Conservation (phyloP, 2,329 filamentous ascomycete genomes). For the Botrytis medusae region DNA sequence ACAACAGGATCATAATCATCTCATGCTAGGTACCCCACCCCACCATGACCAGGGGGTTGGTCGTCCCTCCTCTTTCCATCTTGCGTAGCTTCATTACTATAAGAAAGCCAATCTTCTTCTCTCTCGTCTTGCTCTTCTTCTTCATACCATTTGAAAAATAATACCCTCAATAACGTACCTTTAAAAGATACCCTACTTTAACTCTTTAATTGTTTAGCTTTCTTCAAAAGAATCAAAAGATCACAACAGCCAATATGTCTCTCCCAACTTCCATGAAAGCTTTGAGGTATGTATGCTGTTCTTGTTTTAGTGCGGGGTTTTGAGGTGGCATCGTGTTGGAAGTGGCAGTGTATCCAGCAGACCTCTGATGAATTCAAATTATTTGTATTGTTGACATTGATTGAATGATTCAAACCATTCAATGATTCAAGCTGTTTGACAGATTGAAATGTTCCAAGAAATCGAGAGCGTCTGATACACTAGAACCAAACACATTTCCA, state of each 20-base stretch:
- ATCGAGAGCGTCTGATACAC: neutral
- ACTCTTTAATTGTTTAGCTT: neutral
- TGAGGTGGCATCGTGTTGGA: neutral
- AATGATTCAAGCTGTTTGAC: neutral
- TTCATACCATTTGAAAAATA: constrained; percentile 3
- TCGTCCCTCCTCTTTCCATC: constrained; percentile 13
- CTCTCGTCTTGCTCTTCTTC: neutral
- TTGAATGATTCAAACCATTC: neutral
- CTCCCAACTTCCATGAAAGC: constrained; percentile 54
- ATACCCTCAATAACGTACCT: constrained; percentile 1
- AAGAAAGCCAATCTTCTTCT: neutral
- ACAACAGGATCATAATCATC: constrained; percentile 6
- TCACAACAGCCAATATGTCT: constrained; percentile 37
- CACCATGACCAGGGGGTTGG: constrained; percentile 1
- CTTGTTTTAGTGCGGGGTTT: neutral
- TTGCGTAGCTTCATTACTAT: neutral
- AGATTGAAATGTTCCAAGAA: neutral
- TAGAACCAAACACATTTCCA: neutral
- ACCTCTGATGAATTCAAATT: neutral
- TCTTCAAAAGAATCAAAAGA: constrained; percentile 6
- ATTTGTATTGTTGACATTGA: neutral
- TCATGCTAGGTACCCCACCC: constrained; percentile 7
- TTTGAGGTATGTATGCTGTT: constrained; percentile 50
- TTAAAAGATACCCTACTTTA: neutral
- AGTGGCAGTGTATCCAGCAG: neutral